A percentile compares a stretch with the other conserved stretches of the same genome.
phyloP scores from a whole-genome alignment of 1,284 basidiomycete species.

The Microbotryum violaceum region DNA sequence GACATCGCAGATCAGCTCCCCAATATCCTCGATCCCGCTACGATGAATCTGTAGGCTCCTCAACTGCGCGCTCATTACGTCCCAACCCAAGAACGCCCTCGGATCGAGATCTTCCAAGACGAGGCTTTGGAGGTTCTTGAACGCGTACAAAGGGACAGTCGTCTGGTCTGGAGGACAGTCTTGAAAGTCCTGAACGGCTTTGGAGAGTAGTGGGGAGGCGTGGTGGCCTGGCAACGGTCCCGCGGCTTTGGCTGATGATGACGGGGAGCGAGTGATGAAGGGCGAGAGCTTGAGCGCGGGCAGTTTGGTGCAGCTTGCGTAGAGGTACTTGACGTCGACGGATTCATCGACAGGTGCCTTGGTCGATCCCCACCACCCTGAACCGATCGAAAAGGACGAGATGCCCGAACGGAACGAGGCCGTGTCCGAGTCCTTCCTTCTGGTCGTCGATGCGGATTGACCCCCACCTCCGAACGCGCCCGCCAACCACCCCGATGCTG shows the following conservation, averaged over 20 bases:
- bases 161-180: conserved; percentile 65
- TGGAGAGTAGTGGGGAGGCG: not conserved
- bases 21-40: conserved; percentile 74
- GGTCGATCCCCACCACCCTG: conserved; percentile 58
- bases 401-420: conserved; percentile 50
- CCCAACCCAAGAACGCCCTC: conserved; percentile 74
- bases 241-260: conserved; percentile 52
- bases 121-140: conserved; percentile 70
- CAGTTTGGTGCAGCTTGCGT: conserved; percentile 76
- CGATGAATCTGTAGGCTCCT: conserved; percentile 63
- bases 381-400: conserved; percentile 62
- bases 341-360: conserved; percentile 55
- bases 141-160: conserved; percentile 69
- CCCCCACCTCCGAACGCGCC: conserved; percentile 54
- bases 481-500: conserved; percentile 56
- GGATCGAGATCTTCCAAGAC: conserved; percentile 75
- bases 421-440: conserved; percentile 13
- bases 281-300: conserved; percentile 54
- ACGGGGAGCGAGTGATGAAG: conserved; percentile 4
- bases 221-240: conserved; percentile 41
- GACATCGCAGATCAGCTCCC: conserved; percentile 66
- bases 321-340: conserved; percentile 66
- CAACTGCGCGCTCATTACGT: conserved; percentile 61
- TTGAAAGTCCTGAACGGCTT: conserved; percentile 57
- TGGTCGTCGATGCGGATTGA: not conserved